Base-by-base conservation (phyloP, 176 grass and related monocot genomes). In the Rhynchospora tenuis region DNA sequence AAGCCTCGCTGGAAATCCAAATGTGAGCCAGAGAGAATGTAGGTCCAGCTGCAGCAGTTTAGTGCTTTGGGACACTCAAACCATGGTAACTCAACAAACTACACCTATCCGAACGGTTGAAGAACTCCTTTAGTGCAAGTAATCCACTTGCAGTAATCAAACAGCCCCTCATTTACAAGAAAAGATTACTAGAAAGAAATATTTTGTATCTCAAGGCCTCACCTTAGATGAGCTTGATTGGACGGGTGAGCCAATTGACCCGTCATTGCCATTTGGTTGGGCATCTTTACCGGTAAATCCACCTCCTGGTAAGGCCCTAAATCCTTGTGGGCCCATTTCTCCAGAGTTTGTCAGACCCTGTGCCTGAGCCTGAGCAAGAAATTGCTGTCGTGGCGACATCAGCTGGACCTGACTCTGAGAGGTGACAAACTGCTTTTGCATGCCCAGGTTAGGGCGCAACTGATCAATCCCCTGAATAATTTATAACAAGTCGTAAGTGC, bases 391-490 rank as follows among this genome's bases (percentile, higher is more conserved):
- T 89, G 91, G 88, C 0, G 93, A 90, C 77, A 93, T 68, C 70
- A 99, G 69, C 85, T 99, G 96, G 79, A 99, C 94, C 79, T 99
- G 96, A 82, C 84, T 99, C 42, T 94, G 90, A 81, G 89, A 90
- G 58, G 80, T 68, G 82, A 95, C 85, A 87, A 92, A 85, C 83
- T 90, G 89, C 84, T 99, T 99, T 84, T 90, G 93, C 62, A 86
- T 88, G 56, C 93, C 91, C 59, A 95, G 87, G 85, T 83, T 95
- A 87, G 91, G 89, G 38, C 93, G 86, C 46, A 99, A 67, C 84
- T 94, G 95, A 66, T 99, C 96, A 47, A 95, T 95, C 69, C 96
- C 96, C 83, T 90, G 80, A 75, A 84, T 43, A 66, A 62, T 67
- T 29, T 38, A 63, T 51, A 72, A 61, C 15, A 50, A 52, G n/a